phyloP scores from a whole-genome alignment of 345 rosid species.

The Salix purpurea region DNA sequence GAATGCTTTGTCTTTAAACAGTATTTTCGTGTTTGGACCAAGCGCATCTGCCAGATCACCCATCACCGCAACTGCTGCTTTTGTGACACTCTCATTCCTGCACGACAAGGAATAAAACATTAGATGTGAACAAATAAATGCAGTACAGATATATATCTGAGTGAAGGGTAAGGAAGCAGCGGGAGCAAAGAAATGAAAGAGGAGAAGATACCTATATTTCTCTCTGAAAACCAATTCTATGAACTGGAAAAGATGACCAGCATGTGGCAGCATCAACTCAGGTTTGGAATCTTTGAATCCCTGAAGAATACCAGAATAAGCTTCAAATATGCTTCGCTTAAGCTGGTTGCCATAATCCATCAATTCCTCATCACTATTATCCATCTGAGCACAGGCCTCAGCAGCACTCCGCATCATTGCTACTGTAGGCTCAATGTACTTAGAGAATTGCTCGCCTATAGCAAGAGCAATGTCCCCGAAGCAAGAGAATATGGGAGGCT shows the following conservation, averaged over 20 bases:
- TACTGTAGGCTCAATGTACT: constrained; percentile 56
- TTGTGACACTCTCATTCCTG: constrained; percentile 86
- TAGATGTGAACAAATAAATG: neutral
- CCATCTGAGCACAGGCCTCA: constrained; percentile 64
- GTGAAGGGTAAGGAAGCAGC: neutral
- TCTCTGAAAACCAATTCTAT: constrained; percentile 73
- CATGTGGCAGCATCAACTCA: constrained; percentile 81
- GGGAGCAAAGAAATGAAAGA: neutral
- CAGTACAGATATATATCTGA: neutral
- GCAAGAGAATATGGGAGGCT: constrained; percentile 90
- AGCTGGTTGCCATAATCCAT: constrained; percentile 82
- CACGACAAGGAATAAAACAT: neutral
- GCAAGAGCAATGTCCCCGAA: constrained; percentile 95
- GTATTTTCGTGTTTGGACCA: constrained; percentile 59
- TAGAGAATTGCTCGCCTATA: constrained; percentile 68
- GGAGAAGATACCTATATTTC: constrained; percentile 43
- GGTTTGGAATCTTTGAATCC: constrained; percentile 77
- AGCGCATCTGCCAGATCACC: constrained; percentile 93
- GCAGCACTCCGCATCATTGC: constrained; percentile 88
- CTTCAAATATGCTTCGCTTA: constrained; percentile 80
- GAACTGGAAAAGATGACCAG: constrained; percentile 74
- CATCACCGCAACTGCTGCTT: constrained; percentile 86
- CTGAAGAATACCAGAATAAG: constrained; percentile 91
- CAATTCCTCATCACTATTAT: constrained; percentile 67
- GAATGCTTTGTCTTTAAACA: constrained; percentile 60